These are phyloP conservation scores for Pichia californica DNA, from an alignment of 805 yeast genomes.

Conservation along the genomic window DNA sequence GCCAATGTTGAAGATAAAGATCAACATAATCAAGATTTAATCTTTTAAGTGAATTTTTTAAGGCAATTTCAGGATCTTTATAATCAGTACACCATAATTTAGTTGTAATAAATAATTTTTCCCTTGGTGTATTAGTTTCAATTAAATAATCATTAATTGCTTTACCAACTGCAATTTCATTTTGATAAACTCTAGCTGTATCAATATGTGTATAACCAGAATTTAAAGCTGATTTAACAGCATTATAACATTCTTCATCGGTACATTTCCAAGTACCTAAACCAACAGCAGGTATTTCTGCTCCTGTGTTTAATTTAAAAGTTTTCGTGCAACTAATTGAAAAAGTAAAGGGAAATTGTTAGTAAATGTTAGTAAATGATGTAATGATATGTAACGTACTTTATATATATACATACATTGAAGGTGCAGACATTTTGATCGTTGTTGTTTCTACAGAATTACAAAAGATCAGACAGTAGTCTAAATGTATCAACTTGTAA, in stretches of 20 bases:
- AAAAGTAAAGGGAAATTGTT: not conserved
- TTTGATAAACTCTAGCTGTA: conserved; percentile 63
- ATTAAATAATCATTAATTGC: conserved; percentile 39
- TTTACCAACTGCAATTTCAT: conserved; percentile 53
- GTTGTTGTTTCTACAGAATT: no score
- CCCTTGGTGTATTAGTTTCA: conserved; percentile 54
- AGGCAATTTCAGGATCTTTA: conserved; percentile 37
- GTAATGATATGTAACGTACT: no score
- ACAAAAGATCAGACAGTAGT: no score
- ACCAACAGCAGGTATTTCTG: conserved; percentile 16
- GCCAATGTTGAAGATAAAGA: conserved; percentile 65
- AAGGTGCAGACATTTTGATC: not conserved
- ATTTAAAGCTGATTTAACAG: conserved; percentile 56
- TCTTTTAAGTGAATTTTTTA: conserved; percentile 43
- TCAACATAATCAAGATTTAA: conserved; percentile 59
- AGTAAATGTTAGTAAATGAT: not conserved
- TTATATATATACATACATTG: not conserved
- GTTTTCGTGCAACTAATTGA: not conserved
- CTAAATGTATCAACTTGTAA: no score
- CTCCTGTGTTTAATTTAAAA: conserved; percentile 10
- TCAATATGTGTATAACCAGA: conserved; percentile 75
- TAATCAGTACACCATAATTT: conserved; percentile 47
- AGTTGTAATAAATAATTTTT: conserved; percentile 55
- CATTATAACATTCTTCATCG: conserved; percentile 41
- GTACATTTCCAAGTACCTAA: conserved; percentile 19